phyloP scores from a whole-genome alignment of 106 monocot species.

The Ottelia alismoides region DNA sequence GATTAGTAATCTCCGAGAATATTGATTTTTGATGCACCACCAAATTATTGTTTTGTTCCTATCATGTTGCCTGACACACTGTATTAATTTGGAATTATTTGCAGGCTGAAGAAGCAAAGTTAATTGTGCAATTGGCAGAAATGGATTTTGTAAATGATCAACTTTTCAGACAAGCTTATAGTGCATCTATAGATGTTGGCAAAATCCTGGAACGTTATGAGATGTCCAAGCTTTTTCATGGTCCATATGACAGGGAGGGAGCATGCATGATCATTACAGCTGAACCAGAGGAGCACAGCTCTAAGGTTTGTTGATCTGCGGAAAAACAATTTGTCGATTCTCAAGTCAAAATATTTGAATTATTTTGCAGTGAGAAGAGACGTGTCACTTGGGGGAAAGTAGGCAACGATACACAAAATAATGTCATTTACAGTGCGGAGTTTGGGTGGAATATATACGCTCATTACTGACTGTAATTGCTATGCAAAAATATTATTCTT shows the following conservation, averaged over 20 bases:
- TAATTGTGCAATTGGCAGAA: conserved; percentile 61
- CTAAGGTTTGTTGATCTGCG: conserved; percentile 30
- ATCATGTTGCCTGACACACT: too few species aligned
- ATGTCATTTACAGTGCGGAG: too few species aligned
- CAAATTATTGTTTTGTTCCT: too few species aligned
- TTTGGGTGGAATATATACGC: too few species aligned
- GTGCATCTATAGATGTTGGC: conserved; percentile 44
- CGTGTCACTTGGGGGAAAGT: too few species aligned
- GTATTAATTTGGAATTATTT: too few species aligned
- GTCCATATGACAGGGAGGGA: conserved; percentile 71
- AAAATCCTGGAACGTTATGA: conserved; percentile 58
- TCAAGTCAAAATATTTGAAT: not conserved
- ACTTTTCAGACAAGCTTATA: conserved; percentile 66
- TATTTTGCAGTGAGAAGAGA: too few species aligned
- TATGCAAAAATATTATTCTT: too few species aligned
- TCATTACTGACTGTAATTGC: too few species aligned
- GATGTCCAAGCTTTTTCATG: conserved; percentile 51
- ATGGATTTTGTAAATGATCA: conserved; percentile 62
- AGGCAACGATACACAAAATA: too few species aligned
- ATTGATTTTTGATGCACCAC: too few species aligned
- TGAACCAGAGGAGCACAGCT: conserved; percentile 30
- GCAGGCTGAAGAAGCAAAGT: conserved; percentile 83
- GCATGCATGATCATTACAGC: conserved; percentile 60
- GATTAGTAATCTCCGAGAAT: too few species aligned
- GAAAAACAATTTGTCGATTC: not conserved